Evolutionary conservation across 2,329 filamentous ascomycete species (phyloP), one percentile per base, ranked within the genome.

Genomic region (Blastomyces parvus): DNA sequence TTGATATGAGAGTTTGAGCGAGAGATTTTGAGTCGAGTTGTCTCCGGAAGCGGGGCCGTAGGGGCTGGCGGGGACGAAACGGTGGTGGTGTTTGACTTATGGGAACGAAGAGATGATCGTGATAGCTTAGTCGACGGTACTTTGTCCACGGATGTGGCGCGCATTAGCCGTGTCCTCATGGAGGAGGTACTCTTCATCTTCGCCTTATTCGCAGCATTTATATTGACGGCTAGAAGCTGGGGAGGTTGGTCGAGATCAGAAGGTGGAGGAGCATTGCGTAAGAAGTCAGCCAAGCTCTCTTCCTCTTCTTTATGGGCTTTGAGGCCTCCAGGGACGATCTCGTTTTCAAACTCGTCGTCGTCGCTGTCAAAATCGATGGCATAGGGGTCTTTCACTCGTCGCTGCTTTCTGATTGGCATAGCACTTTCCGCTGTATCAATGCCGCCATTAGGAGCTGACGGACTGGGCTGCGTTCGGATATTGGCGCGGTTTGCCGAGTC

Each of bases 341-440:
- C 80, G 1, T 86, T 82, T 17, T 84, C 82, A 9, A 86, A 81
- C 4, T 86, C 86, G 62, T 88, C 85, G 63, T 90, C 88, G 69
- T 90, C 88, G 69, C 87, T 89, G 61, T 79, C 78, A 38, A 86
- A 80, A 71, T 97, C 92, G 66, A 97, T 90, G n/a, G 91, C 90
- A 68, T 97, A 97, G 0, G 93, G 94, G 70, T 99, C 94, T 63
- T 85, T 89, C 60, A 91, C 85, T 36, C 90, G 86, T 56, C 88
- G 84, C 55, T 88, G 89, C 71, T 89, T 96, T 62, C 89, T 85
- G 69, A 85, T 83, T 5, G 90, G 88, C 60, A 56, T 65, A 42
- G 42, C 60, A 42, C 9, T 44, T 62, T 60, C 59, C 11, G 52
- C 38, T 6, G 13, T 30, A 8, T 59, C 58, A 22, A 38, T 36